Conservation (phyloP, 1,284 basidiomycete genomes). For the Lignosus rhinocerotis region DNA sequence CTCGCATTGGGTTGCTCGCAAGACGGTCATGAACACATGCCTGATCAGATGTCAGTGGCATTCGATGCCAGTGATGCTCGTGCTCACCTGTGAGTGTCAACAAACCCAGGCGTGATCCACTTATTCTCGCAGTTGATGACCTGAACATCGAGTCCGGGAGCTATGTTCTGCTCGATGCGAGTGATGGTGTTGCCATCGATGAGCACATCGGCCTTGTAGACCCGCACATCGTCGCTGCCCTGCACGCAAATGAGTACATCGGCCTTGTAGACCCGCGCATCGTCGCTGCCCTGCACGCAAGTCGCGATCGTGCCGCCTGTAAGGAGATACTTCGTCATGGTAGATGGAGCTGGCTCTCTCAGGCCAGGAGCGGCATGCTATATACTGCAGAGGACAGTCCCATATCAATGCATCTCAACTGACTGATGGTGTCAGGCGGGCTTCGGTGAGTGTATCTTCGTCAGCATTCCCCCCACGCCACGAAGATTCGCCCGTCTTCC, state of each 20-base stretch:
- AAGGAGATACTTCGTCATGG: conserved; percentile 26
- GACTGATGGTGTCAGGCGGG: not conserved
- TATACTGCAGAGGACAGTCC: not conserved
- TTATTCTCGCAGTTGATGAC: conserved; percentile 33
- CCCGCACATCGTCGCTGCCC: conserved; percentile 20
- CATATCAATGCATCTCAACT: not conserved
- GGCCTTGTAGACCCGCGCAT: conserved; percentile 24
- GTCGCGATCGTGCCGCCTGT: conserved; percentile 33
- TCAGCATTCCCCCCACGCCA: not conserved
- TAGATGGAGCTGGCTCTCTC: not conserved
- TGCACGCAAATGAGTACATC: conserved; percentile 31
- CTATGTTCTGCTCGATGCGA: conserved; percentile 27
- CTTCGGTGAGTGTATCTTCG: not conserved
- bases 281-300: conserved; percentile 24
- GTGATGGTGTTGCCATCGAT: conserved; percentile 30
- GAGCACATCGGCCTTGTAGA: conserved; percentile 33
- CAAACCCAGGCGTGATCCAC: conserved; percentile 35
- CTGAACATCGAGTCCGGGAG: conserved; percentile 23
- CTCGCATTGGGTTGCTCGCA: conserved; percentile 34
- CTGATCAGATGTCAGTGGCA: conserved; percentile 13
- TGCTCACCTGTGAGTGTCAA: conserved; percentile 35
- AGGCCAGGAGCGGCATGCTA: not conserved
- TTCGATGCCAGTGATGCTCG: not conserved
- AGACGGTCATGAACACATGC: conserved; percentile 34
- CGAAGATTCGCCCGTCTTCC: not conserved